These are phyloP conservation scores for Parastagonospora avenae DNA, from an alignment of 2,329 filamentous ascomycete species.

Conservation along the genomic window DNA sequence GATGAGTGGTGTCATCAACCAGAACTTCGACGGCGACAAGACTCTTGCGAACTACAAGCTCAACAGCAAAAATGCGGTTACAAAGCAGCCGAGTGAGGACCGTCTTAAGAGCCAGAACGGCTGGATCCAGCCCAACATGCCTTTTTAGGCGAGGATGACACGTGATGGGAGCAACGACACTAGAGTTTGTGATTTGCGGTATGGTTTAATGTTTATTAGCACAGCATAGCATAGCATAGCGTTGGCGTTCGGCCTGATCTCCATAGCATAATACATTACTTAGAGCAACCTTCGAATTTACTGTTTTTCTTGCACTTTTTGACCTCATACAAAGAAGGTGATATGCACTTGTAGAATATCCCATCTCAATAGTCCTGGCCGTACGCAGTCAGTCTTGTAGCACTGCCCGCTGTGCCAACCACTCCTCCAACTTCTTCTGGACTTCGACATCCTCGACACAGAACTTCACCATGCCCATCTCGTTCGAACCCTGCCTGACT, in stretches of 20 bases:
- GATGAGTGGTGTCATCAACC: slow-evolving; percentile 69
- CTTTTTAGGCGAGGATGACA: slow-evolving; percentile 18
- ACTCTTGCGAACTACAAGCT: slow-evolving; percentile 38
- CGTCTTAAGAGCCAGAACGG: slow-evolving; percentile 25
- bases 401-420: slow-evolving; percentile 20
- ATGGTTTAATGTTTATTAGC: not conserved
- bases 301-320: too few species aligned
- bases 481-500: slow-evolving; percentile 26
- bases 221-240: slow-evolving; percentile 3
- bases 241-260: slow-evolving; percentile 1
- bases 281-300: not conserved
- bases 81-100: slow-evolving; percentile 26
- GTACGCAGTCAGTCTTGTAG: slow-evolving; percentile 8
- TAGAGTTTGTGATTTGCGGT: not conserved
- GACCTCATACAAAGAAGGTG: not conserved
- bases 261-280: not conserved
- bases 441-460: slow-evolving; percentile 33
- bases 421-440: slow-evolving; percentile 28
- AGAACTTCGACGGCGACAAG: slow-evolving; percentile 32
- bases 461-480: slow-evolving; percentile 27
- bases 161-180: not conserved
- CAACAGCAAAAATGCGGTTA: slow-evolving; percentile 25
- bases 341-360: not conserved
- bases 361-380: not conserved
- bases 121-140: slow-evolving; percentile 27